Percentiles rank a stretch among this genome's conserved stretches.
Evolutionary conservation across 768 basidiomycete species (phyloP).

Genomic region (Agaricus subrufescens): DNA sequence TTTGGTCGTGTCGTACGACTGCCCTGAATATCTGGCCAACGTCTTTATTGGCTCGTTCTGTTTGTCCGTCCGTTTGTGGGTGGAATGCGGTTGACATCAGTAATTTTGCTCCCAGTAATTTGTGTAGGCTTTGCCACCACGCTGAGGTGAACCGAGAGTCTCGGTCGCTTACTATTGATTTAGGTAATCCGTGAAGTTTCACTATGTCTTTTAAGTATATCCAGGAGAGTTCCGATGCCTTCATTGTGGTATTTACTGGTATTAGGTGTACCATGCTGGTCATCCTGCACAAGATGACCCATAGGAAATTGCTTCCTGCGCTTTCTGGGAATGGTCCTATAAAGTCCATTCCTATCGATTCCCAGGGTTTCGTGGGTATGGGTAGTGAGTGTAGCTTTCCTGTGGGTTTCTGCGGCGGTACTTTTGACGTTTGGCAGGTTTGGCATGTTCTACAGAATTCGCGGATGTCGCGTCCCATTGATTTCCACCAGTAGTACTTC

Average conservation of each 20-base stretch:
- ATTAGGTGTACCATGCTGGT: constrained; percentile 30
- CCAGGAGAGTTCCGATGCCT: constrained; percentile 24
- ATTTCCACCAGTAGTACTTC: constrained; percentile 30
- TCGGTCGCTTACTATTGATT: constrained; percentile 26
- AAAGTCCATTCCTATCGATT: constrained; percentile 36
- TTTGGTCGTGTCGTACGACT: constrained; percentile 20
- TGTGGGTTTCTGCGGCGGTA: constrained; percentile 9
- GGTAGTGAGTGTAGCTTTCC: constrained; percentile 27
- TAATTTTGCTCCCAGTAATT: constrained; percentile 22
- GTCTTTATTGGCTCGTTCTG: constrained; percentile 20
- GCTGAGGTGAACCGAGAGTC: constrained; percentile 30
- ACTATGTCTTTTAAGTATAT: constrained; percentile 23
- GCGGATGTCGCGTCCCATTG: constrained; percentile 14
- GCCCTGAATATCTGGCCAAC: constrained; percentile 27
- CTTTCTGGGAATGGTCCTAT: constrained; percentile 27
- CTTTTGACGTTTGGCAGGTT: constrained; percentile 20
- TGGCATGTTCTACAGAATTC: constrained; percentile 20
- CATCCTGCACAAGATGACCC: constrained; percentile 25
- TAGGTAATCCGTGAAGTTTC: constrained; percentile 23
- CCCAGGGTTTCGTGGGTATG: constrained; percentile 26
- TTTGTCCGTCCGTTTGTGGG: constrained; percentile 35
- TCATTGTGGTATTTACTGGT: constrained; percentile 19
- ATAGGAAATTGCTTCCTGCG: constrained; percentile 22
- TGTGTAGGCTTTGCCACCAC: constrained; percentile 26
- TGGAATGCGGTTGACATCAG: constrained; percentile 34